phyloP scores from a whole-genome alignment of 345 rosid species.

The Aethionema arabicum region DNA sequence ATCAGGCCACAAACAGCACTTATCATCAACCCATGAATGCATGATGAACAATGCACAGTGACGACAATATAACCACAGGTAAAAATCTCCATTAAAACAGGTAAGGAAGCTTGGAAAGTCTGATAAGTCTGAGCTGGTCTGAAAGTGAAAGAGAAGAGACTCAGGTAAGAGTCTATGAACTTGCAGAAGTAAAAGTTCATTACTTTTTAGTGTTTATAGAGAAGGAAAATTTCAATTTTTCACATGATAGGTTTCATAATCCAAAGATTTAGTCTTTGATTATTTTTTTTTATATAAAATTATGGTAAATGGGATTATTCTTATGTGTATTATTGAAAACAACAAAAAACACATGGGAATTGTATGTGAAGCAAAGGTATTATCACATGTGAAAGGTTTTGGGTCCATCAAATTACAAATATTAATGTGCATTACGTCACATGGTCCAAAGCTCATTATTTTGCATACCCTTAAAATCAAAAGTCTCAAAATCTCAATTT shows the following conservation, averaged over 20 bases:
- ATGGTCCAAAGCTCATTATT: not conserved
- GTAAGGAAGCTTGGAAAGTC: not conserved
- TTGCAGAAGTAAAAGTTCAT: too few relatives aligned
- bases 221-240: not conserved
- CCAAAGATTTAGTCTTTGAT: not conserved
- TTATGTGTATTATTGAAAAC: conserved; percentile 24
- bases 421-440: conserved; percentile 19
- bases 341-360: conserved; percentile 26
- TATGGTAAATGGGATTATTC: conserved; percentile 15
- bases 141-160: not conserved
- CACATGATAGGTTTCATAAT: not conserved
- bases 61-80: not conserved
- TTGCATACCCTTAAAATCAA: too few relatives aligned
- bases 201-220: not conserved
- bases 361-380: conserved; percentile 13
- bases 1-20: not conserved
- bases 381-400: conserved; percentile 28
- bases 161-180: not conserved
- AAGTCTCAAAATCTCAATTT: too few relatives aligned
- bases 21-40: not conserved
- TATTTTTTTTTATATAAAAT: not conserved
- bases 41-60: too few relatives aligned
- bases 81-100: not conserved
- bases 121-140: not conserved
- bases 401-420: conserved; percentile 31